Evolutionary conservation across 441 rosid genomes (phyloP).

Genomic region (Gossypium davidsonii): DNA sequence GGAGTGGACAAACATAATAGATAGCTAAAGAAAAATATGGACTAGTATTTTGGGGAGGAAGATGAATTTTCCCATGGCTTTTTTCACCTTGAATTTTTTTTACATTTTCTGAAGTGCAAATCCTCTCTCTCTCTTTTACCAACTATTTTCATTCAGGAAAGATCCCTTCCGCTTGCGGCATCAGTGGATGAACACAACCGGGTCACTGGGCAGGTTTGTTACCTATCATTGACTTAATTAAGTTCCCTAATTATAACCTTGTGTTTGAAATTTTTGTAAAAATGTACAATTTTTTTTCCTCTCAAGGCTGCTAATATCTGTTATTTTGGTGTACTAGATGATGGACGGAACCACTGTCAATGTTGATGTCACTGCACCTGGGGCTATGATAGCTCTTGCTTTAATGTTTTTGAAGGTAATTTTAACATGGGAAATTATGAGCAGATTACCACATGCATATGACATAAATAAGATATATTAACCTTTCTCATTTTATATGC

Average conservation of each 20-base stretch:
- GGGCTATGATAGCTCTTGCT: conserved; percentile 85
- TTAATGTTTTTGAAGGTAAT: conserved; percentile 87
- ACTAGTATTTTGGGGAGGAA: background rate
- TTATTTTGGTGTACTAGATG: conserved; percentile 40
- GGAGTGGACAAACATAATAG: background rate
- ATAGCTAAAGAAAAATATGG: background rate
- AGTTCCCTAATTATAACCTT: conserved; percentile 11
- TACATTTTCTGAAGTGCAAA: conserved; percentile 19
- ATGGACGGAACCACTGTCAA: conserved; percentile 74
- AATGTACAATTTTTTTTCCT: background rate
- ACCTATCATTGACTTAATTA: conserved; percentile 17
- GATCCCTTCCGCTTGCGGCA: conserved; percentile 43
- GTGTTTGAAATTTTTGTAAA: background rate
- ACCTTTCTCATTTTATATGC: conserved; percentile 23
- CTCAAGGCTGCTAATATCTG: conserved; percentile 10
- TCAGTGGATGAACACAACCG: conserved; percentile 59
- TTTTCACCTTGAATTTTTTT: conserved; percentile 6
- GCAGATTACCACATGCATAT: background rate
- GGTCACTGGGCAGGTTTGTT: conserved; percentile 68
- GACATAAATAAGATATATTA: background rate
- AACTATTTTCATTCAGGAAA: conserved; percentile 49
- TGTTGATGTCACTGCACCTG: conserved; percentile 97
- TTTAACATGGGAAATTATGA: conserved; percentile 15
- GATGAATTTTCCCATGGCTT: background rate
- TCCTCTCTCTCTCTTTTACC: conserved; percentile 16